Conservation (phyloP, 2,329 filamentous ascomycete genomes). For the Parastagonospora nodorum region DNA sequence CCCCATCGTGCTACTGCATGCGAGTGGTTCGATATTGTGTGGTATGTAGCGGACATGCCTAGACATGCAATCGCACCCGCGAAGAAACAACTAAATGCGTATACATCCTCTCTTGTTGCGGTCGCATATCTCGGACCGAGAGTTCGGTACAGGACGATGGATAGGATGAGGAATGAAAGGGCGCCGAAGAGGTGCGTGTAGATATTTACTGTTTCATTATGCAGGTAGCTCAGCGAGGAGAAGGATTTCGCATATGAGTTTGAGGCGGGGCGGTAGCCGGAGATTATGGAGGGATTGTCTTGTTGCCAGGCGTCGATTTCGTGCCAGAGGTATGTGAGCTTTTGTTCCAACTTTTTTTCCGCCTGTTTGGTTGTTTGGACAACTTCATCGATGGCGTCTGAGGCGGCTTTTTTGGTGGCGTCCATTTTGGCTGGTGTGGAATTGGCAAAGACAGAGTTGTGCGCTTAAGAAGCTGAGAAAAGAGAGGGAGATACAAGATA, state of each 20-base stretch:
- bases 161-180: slow-evolving; percentile 25
- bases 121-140: slow-evolving; percentile 40
- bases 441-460: neutral
- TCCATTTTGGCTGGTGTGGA: slow-evolving; percentile 21
- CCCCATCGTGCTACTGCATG: slow-evolving; percentile 77
- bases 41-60: slow-evolving; percentile 69
- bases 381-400: slow-evolving; percentile 13
- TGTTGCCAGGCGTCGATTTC: slow-evolving; percentile 53
- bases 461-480: neutral
- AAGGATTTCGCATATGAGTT: slow-evolving; percentile 65
- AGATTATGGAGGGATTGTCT: slow-evolving; percentile 72
- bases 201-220: slow-evolving; percentile 75
- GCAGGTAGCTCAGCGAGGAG: slow-evolving; percentile 64
- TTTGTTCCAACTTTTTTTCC: slow-evolving; percentile 49
- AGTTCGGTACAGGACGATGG: slow-evolving; percentile 25
- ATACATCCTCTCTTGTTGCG: slow-evolving; percentile 42
- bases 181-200: slow-evolving; percentile 66
- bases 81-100: slow-evolving; percentile 48
- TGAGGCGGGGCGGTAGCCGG: slow-evolving; percentile 68
- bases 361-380: slow-evolving; percentile 26
- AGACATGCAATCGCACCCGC: slow-evolving; percentile 51
- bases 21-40: slow-evolving; percentile 85
- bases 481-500: neutral
- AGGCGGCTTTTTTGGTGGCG: slow-evolving; percentile 22
- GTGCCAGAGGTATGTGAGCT: slow-evolving; percentile 54